A percentile compares a stretch with the other conserved stretches of the same genome.
Conservation (phyloP, 257 asterid species). For the Penstemon davidsonii region DNA sequence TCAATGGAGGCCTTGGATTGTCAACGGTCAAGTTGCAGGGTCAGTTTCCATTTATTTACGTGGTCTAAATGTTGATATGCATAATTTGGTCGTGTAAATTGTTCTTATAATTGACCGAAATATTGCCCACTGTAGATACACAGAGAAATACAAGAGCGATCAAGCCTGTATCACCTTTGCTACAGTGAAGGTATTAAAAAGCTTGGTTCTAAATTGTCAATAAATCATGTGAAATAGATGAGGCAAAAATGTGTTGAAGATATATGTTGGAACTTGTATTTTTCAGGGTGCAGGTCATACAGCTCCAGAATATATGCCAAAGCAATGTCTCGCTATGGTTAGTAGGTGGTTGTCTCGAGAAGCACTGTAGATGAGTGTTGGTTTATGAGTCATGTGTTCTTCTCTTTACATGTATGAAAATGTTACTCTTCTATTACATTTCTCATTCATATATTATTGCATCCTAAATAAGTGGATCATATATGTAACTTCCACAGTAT, state of each 20-base stretch:
- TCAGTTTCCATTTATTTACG: not conserved
- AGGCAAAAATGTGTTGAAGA: too few relatives aligned
- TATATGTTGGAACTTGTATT: too few relatives aligned
- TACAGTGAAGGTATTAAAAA: conserved; percentile 43
- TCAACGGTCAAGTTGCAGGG: conserved; percentile 55
- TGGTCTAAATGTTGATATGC: not conserved
- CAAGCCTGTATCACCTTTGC: conserved; percentile 38
- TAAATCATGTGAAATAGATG: not conserved
- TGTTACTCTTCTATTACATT: too few relatives aligned
- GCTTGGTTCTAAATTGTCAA: not conserved
- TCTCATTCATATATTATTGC: too few relatives aligned
- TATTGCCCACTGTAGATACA: conserved; percentile 31
- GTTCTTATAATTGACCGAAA: too few relatives aligned
- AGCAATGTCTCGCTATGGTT: conserved; percentile 34
- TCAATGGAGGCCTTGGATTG: conserved; percentile 37
- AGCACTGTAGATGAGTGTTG: conserved; percentile 4
- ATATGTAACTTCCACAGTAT: too few relatives aligned
- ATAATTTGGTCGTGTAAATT: too few relatives aligned
- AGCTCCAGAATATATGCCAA: conserved; percentile 38
- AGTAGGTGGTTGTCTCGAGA: conserved; percentile 28
- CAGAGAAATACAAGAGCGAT: conserved; percentile 29
- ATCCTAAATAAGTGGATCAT: too few relatives aligned
- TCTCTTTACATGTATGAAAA: too few relatives aligned
- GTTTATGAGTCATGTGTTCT: too few relatives aligned
- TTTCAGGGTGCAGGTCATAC: conserved; percentile 47